phyloP scores from a whole-genome alignment of 768 basidiomycete genomes.

The Amanita inopinata region DNA sequence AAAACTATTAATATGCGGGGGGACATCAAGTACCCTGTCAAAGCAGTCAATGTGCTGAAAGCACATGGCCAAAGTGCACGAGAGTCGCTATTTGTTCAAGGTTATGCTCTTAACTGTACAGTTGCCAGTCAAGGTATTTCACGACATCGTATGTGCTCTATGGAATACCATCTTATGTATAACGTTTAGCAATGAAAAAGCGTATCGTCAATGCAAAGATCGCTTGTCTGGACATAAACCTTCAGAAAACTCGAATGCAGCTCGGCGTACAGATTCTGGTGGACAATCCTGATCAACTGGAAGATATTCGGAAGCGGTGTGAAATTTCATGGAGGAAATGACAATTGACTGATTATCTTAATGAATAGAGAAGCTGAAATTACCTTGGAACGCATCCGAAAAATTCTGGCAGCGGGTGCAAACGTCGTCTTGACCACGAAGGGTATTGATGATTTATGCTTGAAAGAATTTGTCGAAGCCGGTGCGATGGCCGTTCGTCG shows the following conservation, averaged over 20 bases:
- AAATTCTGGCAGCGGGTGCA: constrained; percentile 91
- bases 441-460: constrained; percentile 94
- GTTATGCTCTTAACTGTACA: constrained; percentile 97
- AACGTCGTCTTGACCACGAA: constrained; percentile 97
- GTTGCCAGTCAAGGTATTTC: constrained; percentile 90
- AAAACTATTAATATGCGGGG: constrained; percentile 90
- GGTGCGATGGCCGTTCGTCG: constrained; percentile 98
- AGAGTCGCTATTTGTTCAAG: constrained; percentile 90
- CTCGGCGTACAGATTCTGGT: constrained; percentile 95
- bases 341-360: neutral
- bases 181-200: constrained; percentile 84
- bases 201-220: constrained; percentile 91
- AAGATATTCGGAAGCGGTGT: constrained; percentile 90
- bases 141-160: neutral
- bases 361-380: constrained; percentile 87
- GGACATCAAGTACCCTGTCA: constrained; percentile 97
- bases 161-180: constrained; percentile 1
- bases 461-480: constrained; percentile 98
- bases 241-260: constrained; percentile 95
- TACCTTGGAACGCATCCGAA: constrained; percentile 88
- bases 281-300: constrained; percentile 92
- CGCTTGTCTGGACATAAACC: constrained; percentile 96
- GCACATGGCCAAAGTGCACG: constrained; percentile 94
- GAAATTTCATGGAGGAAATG: constrained; percentile 13
- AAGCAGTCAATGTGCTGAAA: constrained; percentile 97